Evolutionary conservation across 768 basidiomycete genomes (phyloP).

Genomic region (Suillus americanus): DNA sequence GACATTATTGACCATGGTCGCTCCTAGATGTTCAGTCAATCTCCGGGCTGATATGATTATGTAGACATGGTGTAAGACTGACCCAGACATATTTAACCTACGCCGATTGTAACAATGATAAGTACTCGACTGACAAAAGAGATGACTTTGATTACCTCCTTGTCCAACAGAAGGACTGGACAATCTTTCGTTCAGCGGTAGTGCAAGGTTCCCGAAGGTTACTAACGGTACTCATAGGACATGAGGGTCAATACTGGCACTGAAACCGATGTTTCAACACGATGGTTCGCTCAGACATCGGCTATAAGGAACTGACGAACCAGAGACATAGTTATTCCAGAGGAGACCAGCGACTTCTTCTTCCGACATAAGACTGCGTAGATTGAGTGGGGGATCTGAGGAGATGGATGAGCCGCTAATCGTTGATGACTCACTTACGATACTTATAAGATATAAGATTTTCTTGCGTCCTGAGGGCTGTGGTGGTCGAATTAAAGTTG

Average conservation of each 20-base stretch:
- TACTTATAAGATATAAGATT: background rate
- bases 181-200: background rate
- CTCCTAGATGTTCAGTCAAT: background rate
- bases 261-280: background rate
- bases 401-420: background rate
- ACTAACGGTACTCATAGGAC: background rate
- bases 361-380: background rate
- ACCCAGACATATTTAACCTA: conserved; percentile 1
- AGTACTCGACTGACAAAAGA: background rate
- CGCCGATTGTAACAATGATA: background rate
- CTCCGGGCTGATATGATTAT: background rate
- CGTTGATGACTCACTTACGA: background rate
- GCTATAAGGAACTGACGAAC: background rate
- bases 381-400: background rate
- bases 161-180: background rate
- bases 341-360: background rate
- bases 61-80: background rate
- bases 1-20: background rate
- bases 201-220: background rate
- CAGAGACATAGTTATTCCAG: background rate
- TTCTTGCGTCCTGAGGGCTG: background rate
- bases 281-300: background rate
- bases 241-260: background rate
- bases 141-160: background rate
- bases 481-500: background rate